phyloP scores from a whole-genome alignment of 805 yeast species.

The Kurtzmaniella cleridarum region DNA sequence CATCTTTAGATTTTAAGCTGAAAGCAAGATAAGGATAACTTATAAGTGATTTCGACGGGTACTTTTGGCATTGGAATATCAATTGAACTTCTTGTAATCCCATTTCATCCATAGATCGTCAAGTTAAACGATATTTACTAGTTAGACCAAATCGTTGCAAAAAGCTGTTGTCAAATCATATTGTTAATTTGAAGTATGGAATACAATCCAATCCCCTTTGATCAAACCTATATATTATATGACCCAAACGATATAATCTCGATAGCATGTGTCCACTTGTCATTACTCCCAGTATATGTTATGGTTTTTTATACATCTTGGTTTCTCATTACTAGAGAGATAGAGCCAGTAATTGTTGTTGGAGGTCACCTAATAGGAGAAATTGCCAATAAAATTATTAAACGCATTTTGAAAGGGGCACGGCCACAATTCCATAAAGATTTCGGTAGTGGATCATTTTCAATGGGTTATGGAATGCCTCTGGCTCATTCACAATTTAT shows the following conservation, averaged over 20 bases:
- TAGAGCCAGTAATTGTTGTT: slow-evolving; percentile 78
- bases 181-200: slow-evolving; percentile 6
- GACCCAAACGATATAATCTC: slow-evolving; percentile 62
- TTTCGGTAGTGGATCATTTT: slow-evolving; percentile 37
- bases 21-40: no score
- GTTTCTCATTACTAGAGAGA: slow-evolving; percentile 76
- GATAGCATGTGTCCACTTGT: slow-evolving; percentile 58
- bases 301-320: slow-evolving; percentile 78
- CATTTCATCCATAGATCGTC: neutral
- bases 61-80: no score
- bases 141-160: neutral
- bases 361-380: slow-evolving; percentile 85
- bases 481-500: slow-evolving; percentile 95
- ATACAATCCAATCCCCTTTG: slow-evolving; percentile 56
- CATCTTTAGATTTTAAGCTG: no score
- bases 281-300: slow-evolving; percentile 75
- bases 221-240: slow-evolving; percentile 80
- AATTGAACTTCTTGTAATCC: no score
- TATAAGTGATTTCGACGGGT: no score
- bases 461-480: slow-evolving; percentile 90
- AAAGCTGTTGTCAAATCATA: slow-evolving; percentile 11
- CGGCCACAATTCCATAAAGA: slow-evolving; percentile 60
- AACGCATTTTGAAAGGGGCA: slow-evolving; percentile 59
- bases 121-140: neutral
- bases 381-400: slow-evolving; percentile 60